Evolutionary conservation across 495 filamentous ascomycete genomes (phyloP), one percentile per base, ranked within the genome.

Genomic region (Talaromyces adpressus): DNA sequence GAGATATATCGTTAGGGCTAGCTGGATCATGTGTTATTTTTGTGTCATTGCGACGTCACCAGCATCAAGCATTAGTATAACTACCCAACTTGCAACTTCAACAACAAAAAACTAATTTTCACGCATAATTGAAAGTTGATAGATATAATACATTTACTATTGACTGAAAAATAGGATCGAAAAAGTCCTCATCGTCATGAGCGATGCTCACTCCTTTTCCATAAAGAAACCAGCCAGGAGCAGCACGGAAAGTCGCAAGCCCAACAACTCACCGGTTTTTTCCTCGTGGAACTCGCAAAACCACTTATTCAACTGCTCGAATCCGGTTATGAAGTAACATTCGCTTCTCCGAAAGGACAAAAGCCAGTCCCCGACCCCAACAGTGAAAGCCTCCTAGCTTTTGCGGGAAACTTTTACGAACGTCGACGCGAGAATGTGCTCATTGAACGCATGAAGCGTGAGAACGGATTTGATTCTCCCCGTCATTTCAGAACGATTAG

Each of bases 221-320:
- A 41, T 79, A 3, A 69, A 69, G 25, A 78, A 75, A 27, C 67
- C 66, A 61, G n/a, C 53, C 53, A 52, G 67, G 9, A 69, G 65
- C 32, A 71, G 69, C 63, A 66, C 71, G 56, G 62, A 62, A n/a
- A 27, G 1, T 16, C 36, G 14, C 9, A 47, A 14, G 59, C 75
- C 57, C 61, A 73, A 20, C 73, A 79, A 51, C 73, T 72, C 5
- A 71, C 74, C 3, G 77, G 77, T 2, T 79, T 76, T 67, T 79
- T 80, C 70, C 72, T 80, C 12, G 75, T 75, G 62, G 77, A 80
- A 61, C 73, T 79, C 36, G 73, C 77, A 20, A 75, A 77, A 60
- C 77, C 77, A 0, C 70, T 80, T 0, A 64, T 69, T 14, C 68
- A 71, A 16, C 65, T 80, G 32, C 75, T 80, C 51, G 71, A 73